Percentiles rank a stretch among this genome's conserved stretches.
phyloP scores from a whole-genome alignment of 345 rosid species.

The Eucalyptus guilfoylei region DNA sequence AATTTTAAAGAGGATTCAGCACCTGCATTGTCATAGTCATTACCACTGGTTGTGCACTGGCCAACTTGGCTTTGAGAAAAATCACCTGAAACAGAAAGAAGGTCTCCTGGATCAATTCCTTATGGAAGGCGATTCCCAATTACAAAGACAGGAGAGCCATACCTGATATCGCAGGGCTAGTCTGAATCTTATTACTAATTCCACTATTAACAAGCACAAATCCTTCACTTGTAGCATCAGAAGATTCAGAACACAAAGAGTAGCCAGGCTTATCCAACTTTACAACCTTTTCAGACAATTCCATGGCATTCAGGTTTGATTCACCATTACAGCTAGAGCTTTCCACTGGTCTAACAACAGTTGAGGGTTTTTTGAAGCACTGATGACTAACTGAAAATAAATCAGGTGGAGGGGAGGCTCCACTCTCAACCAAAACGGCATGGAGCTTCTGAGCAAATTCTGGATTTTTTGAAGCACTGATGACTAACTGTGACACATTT shows the following conservation, averaged over 20 bases:
- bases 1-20: conserved; percentile 18
- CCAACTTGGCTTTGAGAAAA: conserved; percentile 18
- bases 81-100: conserved; percentile 17
- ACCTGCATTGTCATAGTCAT: conserved; percentile 6
- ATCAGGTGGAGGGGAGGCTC: conserved; percentile 84
- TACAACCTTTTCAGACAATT: conserved; percentile 16
- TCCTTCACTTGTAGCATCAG: conserved; percentile 12
- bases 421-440: conserved; percentile 83
- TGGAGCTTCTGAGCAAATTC: conserved; percentile 88
- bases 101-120: background rate
- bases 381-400: too few species aligned
- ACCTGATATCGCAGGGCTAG: conserved; percentile 1
- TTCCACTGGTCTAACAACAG: background rate
- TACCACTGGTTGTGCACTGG: conserved; percentile 4
- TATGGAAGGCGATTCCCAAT: background rate
- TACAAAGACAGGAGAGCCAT: background rate
- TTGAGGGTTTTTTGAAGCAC: too few species aligned
- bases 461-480: conserved; percentile 87
- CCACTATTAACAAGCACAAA: conserved; percentile 5
- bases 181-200: conserved; percentile 5
- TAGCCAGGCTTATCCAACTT: conserved; percentile 20
- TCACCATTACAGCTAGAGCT: conserved; percentile 1
- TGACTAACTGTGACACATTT: conserved; percentile 79
- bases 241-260: conserved; percentile 5
- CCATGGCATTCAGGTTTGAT: conserved; percentile 9